Evolutionary conservation across 2,329 filamentous ascomycete species (phyloP).

Genomic region (Annulohypoxylon truncatum): DNA sequence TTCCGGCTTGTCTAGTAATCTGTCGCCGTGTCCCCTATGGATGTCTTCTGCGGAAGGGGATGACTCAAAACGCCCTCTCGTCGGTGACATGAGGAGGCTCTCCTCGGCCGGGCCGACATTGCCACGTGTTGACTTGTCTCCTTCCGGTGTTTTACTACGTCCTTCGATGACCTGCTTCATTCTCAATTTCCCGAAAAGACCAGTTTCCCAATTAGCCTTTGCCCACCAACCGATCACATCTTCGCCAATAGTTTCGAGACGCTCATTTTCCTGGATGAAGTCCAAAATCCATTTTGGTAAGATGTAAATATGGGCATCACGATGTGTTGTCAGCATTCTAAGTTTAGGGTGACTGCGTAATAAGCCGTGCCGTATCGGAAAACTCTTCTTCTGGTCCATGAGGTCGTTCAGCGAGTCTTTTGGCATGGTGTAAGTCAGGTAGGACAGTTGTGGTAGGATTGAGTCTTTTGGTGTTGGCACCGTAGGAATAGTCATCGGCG

Average conservation of each 20-base stretch:
- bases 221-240: conserved; percentile 96
- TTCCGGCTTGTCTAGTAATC: conserved; percentile 44
- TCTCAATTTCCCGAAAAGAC: conserved; percentile 81
- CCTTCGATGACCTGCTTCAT: conserved; percentile 73
- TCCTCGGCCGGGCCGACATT: conserved; percentile 30
- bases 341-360: conserved; percentile 79
- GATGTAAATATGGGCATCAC: conserved; percentile 94
- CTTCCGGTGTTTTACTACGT: conserved; percentile 55
- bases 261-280: conserved; percentile 81
- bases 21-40: conserved; percentile 42
- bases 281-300: conserved; percentile 93
- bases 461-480: conserved; percentile 72
- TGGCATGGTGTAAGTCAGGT: conserved; percentile 85
- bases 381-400: conserved; percentile 77
- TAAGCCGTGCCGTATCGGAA: conserved; percentile 81
- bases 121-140: conserved; percentile 49
- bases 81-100: conserved; percentile 37
- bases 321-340: conserved; percentile 83
- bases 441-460: conserved; percentile 75
- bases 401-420: conserved; percentile 90
- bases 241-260: conserved; percentile 88
- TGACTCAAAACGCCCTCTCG: conserved; percentile 37
- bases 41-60: conserved; percentile 35
- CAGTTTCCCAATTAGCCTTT: conserved; percentile 90
- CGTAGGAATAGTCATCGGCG: conserved; percentile 69